Evolutionary conservation across 2,329 filamentous ascomycete genomes (phyloP).

Genomic region (Penicillium paneum): DNA sequence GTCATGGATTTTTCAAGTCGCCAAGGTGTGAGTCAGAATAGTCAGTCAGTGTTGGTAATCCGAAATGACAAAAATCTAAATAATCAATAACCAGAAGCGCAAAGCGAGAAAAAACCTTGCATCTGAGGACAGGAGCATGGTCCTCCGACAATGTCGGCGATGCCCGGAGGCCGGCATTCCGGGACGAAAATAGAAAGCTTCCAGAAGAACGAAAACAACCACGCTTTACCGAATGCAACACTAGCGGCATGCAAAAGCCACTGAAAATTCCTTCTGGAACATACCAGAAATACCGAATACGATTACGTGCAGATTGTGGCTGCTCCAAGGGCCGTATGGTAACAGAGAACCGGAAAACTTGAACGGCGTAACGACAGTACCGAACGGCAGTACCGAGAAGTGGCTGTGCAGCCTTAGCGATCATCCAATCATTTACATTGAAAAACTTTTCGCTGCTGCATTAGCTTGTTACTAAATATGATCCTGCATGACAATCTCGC

Average conservation of each 20-base stretch:
- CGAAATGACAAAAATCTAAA: neutral
- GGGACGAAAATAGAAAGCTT: conserved; percentile 14
- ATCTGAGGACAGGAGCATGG: neutral
- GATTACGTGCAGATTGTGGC: conserved; percentile 1
- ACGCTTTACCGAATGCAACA: neutral
- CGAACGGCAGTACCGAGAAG: conserved; percentile 7
- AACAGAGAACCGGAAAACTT: conserved; percentile 7
- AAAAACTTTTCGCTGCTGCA: conserved; percentile 21
- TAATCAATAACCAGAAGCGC: neutral
- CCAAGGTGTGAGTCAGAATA: conserved; percentile 1
- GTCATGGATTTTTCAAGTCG: neutral
- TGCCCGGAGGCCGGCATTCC: conserved; percentile 7
- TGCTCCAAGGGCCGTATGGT: neutral
- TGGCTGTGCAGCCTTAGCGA: conserved; percentile 17
- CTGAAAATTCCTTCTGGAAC: conserved; percentile 5
- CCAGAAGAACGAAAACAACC: conserved; percentile 3
- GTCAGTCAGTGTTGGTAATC: neutral
- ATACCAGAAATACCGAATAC: conserved; percentile 8
- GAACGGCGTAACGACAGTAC: conserved; percentile 3
- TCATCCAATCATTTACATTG: conserved; percentile 19
- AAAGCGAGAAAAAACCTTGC: neutral
- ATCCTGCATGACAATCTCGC: conserved; percentile 13
- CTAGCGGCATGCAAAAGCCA: conserved; percentile 5
- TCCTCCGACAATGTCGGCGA: conserved; percentile 2
- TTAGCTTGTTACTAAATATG: conserved; percentile 23